These are phyloP conservation scores for Hygrophorus russula DNA, from an alignment of 768 basidiomycete genomes.

Conservation along the genomic window DNA sequence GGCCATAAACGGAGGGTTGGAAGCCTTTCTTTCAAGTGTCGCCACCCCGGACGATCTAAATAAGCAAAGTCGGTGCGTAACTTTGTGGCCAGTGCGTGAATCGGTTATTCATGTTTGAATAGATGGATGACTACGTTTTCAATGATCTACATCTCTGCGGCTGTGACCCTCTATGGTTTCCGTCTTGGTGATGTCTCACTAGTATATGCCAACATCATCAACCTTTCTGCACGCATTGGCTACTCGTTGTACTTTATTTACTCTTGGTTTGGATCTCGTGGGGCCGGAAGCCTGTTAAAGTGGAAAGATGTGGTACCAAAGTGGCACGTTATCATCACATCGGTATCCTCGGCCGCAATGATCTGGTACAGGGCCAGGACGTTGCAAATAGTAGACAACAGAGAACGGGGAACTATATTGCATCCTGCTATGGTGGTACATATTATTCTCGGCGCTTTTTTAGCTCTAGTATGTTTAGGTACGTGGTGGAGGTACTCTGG, in stretches of 20 bases:
- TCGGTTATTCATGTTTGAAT: slow-evolving; percentile 5
- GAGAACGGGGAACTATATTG: slow-evolving; percentile 17
- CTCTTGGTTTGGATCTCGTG: slow-evolving; percentile 29
- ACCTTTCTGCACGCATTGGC: slow-evolving; percentile 48
- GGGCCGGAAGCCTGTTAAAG: slow-evolving; percentile 9
- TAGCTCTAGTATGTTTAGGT: slow-evolving; percentile 10
- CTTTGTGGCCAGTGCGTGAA: background rate
- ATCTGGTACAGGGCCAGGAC: slow-evolving; percentile 17
- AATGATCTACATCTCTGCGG: slow-evolving; percentile 45
- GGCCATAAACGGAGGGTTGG: slow-evolving; percentile 82
- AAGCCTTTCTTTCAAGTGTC: slow-evolving; percentile 81
- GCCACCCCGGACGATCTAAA: slow-evolving; percentile 58
- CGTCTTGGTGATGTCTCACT: slow-evolving; percentile 55
- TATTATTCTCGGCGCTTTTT: slow-evolving; percentile 19
- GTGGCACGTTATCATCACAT: slow-evolving; percentile 11
- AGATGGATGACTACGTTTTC: slow-evolving; percentile 80
- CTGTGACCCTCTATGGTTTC: slow-evolving; percentile 34
- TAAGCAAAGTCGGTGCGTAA: slow-evolving; percentile 48
- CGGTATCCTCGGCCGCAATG: slow-evolving; percentile 15
- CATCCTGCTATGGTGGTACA: slow-evolving; percentile 19
- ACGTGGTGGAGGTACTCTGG: slow-evolving; percentile 16
- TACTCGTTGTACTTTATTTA: slow-evolving; percentile 45
- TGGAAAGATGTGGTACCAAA: slow-evolving; percentile 18
- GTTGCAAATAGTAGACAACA: slow-evolving; percentile 9
- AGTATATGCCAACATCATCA: slow-evolving; percentile 68